A percentile compares a stretch with the other conserved stretches of the same genome.
Conservation (phyloP, 495 filamentous ascomycete species). For the Elaphomyces granulatus region DNA sequence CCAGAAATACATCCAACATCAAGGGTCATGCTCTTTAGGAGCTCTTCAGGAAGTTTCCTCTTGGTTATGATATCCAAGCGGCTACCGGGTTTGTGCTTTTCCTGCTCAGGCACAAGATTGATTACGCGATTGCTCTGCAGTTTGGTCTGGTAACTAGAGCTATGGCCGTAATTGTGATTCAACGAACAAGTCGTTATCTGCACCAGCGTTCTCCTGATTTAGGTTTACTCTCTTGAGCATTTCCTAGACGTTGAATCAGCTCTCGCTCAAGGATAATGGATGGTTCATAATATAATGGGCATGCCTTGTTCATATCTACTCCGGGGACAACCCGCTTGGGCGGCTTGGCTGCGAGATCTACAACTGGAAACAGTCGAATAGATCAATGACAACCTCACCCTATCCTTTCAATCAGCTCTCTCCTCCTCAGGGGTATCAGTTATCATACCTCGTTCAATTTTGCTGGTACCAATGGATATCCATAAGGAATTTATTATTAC, state of each 20-base stretch:
- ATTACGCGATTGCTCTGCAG: constrained; percentile 48
- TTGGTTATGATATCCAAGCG: constrained; percentile 46
- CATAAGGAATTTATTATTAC: too few species aligned
- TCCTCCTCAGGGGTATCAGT: constrained; percentile 1
- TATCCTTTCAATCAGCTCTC: constrained; percentile 6
- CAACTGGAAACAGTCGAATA: constrained; percentile 52
- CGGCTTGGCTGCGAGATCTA: constrained; percentile 44
- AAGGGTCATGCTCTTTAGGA: constrained; percentile 34
- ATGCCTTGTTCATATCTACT: constrained; percentile 52
- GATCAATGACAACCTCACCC: constrained; percentile 51
- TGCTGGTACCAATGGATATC: constrained; percentile 45
- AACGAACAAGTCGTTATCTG: constrained; percentile 37
- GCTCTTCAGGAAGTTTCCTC: constrained; percentile 32
- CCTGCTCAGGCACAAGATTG: constrained; percentile 44
- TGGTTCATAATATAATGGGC: constrained; percentile 1
- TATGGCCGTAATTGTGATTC: constrained; percentile 40
- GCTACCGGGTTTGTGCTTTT: constrained; percentile 47
- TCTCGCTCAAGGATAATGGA: not conserved
- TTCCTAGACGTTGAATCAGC: constrained; percentile 23
- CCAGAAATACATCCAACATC: constrained; percentile 50
- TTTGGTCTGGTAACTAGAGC: constrained; percentile 25
- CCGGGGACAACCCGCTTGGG: constrained; percentile 49
- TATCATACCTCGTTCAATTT: constrained; percentile 35
- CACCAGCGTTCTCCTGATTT: constrained; percentile 26
- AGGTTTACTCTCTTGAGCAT: constrained; percentile 39